Evolutionary conservation across 176 grass and related monocot genomes (phyloP).

Genomic region (Juncus inflexus): DNA sequence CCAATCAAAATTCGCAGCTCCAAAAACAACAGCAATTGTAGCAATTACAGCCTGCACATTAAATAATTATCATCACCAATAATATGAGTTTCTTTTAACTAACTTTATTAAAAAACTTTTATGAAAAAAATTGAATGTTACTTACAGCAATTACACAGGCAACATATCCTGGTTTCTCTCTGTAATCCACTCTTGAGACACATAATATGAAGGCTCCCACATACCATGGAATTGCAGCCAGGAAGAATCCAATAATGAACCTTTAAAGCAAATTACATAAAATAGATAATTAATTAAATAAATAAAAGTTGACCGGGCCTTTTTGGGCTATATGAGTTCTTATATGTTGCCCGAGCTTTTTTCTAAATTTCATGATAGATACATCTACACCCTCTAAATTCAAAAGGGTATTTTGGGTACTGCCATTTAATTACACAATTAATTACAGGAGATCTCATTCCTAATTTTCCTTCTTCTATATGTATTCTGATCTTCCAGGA

Average conservation of each 20-base stretch:
- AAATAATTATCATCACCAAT: conserved; percentile 15
- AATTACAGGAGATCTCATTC: too few relatives aligned
- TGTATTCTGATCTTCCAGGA: too few relatives aligned
- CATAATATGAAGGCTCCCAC: conserved; percentile 69
- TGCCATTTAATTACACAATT: too few relatives aligned
- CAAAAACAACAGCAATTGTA: conserved; percentile 56
- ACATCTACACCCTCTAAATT: too few relatives aligned
- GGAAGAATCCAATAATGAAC: conserved; percentile 86
- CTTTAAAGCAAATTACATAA: conserved; percentile 25
- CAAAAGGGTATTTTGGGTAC: too few relatives aligned
- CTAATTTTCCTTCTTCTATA: too few relatives aligned
- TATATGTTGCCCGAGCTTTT: too few relatives aligned
- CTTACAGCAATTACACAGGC: conserved; percentile 73
- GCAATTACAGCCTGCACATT: conserved; percentile 55
- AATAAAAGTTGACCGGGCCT: neutral
- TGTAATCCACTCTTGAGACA: conserved; percentile 54
- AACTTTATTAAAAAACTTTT: neutral
- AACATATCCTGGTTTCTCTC: conserved; percentile 79
- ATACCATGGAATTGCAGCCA: conserved; percentile 86
- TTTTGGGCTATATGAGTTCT: too few relatives aligned
- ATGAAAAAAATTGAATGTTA: conserved; percentile 26
- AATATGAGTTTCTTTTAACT: neutral
- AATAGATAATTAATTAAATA: conserved; percentile 1
- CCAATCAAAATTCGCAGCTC: conserved; percentile 47
- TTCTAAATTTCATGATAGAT: too few relatives aligned